phyloP scores from a whole-genome alignment of 495 filamentous ascomycete species.

The Schizothecium vesticola region DNA sequence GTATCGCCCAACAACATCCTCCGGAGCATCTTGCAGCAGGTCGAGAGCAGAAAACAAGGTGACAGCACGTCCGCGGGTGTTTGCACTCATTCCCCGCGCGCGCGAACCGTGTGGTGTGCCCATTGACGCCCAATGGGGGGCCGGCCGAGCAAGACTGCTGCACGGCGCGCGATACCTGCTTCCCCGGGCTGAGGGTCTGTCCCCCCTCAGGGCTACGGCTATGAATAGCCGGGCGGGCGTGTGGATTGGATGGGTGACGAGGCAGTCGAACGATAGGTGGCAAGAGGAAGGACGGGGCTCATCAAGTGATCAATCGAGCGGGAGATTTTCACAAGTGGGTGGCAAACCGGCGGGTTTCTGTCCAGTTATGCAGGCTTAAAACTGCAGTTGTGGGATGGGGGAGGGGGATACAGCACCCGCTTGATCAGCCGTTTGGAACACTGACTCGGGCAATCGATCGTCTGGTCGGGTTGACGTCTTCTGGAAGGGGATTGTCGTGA shows the following conservation, averaged over 20 bases:
- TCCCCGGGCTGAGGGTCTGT: background rate
- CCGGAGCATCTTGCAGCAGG: background rate
- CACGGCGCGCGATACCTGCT: background rate
- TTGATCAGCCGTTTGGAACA: background rate
- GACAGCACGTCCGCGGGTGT: background rate
- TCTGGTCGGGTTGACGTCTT: background rate
- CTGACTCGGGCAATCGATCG: background rate
- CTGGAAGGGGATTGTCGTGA: background rate
- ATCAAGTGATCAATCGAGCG: background rate
- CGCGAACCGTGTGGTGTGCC: background rate
- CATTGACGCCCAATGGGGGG: background rate
- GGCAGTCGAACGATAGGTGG: background rate
- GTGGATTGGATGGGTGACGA: background rate
- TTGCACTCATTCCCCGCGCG: background rate
- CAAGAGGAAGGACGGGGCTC: background rate
- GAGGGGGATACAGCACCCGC: background rate
- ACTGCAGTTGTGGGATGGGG: background rate
- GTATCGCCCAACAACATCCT: background rate
- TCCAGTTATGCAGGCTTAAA: background rate
- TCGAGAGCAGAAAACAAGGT: background rate
- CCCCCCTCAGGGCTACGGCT: background rate
- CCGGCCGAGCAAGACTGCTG: background rate
- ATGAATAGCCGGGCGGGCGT: background rate
- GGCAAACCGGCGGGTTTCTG: background rate
- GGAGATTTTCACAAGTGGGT: background rate